phyloP scores from a whole-genome alignment of 495 filamentous ascomycete genomes.

The Corynascus novoguineensis region DNA sequence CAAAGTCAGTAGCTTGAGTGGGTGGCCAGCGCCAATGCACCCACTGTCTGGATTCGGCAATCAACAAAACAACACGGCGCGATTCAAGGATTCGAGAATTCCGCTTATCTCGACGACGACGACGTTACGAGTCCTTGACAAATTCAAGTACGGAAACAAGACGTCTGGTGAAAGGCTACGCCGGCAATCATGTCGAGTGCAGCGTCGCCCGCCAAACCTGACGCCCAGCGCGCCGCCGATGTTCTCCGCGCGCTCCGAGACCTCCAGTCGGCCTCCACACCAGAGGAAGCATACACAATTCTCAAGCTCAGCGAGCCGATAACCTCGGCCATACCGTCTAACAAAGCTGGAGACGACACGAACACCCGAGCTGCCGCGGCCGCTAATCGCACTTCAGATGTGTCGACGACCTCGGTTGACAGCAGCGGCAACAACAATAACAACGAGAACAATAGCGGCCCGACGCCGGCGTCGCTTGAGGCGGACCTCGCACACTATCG shows the following conservation, averaged over 20 bases:
- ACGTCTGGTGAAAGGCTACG: background rate
- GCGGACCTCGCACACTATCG: conserved; percentile 87
- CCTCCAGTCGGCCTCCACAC: conserved; percentile 34
- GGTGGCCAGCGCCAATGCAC: no score
- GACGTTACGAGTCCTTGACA: background rate
- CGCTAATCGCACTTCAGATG: conserved; percentile 56
- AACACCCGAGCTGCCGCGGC: conserved; percentile 33
- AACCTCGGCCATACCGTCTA: conserved; percentile 25
- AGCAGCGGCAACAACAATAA: background rate
- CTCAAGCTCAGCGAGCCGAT: conserved; percentile 72
- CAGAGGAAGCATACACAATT: conserved; percentile 57
- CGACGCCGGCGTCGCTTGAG: conserved; percentile 69
- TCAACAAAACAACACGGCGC: conserved; percentile 15
- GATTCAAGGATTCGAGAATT: background rate
- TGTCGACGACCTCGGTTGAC: conserved; percentile 58
- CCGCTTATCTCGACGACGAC: background rate
- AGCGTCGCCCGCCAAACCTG: conserved; percentile 8
- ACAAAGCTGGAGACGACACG: conserved; percentile 23
- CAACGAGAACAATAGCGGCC: conserved; percentile 39
- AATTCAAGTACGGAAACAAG: background rate
- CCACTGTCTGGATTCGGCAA: conserved; percentile 6
- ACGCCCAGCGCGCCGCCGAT: conserved; percentile 20
- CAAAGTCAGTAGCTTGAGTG: no score
- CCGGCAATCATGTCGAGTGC: conserved; percentile 7
- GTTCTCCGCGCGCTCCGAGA: conserved; percentile 28